These are phyloP conservation scores for Eurotiales sp. DNA, from an alignment of 2,329 filamentous ascomycete genomes.

Conservation along the genomic window DNA sequence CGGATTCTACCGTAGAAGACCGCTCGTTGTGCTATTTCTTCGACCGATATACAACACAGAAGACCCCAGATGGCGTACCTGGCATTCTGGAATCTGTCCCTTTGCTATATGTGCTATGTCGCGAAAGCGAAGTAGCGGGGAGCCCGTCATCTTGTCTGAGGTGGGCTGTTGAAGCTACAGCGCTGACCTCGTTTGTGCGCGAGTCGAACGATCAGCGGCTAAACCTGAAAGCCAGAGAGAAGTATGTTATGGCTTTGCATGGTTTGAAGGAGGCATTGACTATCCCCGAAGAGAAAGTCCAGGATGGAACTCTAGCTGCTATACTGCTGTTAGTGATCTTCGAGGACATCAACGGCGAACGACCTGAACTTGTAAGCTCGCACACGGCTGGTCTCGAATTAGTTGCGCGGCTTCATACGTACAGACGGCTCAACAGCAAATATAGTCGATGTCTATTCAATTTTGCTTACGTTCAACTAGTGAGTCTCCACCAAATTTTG, in stretches of 20 bases:
- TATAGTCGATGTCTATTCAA: constrained; percentile 34
- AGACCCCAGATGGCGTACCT: constrained; percentile 23
- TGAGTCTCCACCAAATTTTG: constrained; percentile 21
- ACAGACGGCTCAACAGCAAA: constrained; percentile 25
- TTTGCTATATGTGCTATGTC: constrained; percentile 29
- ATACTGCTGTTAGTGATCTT: constrained; percentile 35
- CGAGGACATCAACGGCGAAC: constrained; percentile 37
- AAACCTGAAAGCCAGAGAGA: constrained; percentile 26
- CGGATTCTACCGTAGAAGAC: constrained; percentile 33
- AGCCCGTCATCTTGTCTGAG: constrained; percentile 27
- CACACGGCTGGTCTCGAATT: constrained; percentile 35
- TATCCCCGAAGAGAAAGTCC: constrained; percentile 27
- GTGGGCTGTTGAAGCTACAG: constrained; percentile 33
- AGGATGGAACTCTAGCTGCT: constrained; percentile 36
- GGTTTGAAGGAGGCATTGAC: constrained; percentile 27
- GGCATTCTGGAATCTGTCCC: constrained; percentile 37
- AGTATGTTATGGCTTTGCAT: constrained; percentile 31
- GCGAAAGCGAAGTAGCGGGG: constrained; percentile 18
- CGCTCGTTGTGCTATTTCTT: constrained; percentile 41
- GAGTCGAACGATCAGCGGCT: constrained; percentile 24
- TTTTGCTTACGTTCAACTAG: constrained; percentile 35
- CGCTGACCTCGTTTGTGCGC: constrained; percentile 32
- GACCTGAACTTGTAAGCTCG: constrained; percentile 32
- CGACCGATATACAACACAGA: constrained; percentile 33
- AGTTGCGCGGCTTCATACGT: constrained; percentile 31